Percentiles rank a stretch among this genome's conserved stretches.
Evolutionary conservation across 345 rosid species (phyloP).

Genomic region (Angophora floribunda): DNA sequence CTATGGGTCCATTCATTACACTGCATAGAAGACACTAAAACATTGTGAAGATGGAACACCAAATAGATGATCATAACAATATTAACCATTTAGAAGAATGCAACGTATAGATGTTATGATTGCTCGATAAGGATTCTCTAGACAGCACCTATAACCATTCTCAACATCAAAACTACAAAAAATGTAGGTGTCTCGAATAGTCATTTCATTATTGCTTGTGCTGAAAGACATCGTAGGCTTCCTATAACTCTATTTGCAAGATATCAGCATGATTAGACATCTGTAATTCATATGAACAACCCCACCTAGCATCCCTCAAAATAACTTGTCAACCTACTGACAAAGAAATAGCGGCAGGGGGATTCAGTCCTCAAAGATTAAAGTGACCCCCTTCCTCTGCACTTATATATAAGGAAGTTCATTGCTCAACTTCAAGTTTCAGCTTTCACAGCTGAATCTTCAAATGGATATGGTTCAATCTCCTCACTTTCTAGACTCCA

Average conservation of each 20-base stretch:
- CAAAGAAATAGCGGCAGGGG: not conserved
- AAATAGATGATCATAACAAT: not conserved
- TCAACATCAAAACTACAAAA: not conserved
- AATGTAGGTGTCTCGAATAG: not conserved
- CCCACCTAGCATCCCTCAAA: not conserved
- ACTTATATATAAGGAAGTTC: not conserved
- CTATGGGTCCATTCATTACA: slow-evolving; percentile 78
- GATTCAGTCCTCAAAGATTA: not conserved
- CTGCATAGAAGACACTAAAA: slow-evolving; percentile 18
- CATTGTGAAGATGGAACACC: not conserved
- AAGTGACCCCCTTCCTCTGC: not conserved
- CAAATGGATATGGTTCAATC: not conserved
- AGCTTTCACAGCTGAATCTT: not conserved
- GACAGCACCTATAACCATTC: not conserved
- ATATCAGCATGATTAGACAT: not conserved
- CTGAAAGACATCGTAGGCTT: not conserved
- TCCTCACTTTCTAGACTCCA: not conserved
- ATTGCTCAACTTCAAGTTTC: not conserved
- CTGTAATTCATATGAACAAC: not conserved
- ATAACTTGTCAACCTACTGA: not conserved
- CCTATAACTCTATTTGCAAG: not conserved
- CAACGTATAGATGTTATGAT: not conserved
- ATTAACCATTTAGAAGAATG: not conserved
- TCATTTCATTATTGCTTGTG: not conserved
- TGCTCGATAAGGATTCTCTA: not conserved